phyloP scores from a whole-genome alignment of 768 basidiomycete genomes.

The Calocybe indica region DNA sequence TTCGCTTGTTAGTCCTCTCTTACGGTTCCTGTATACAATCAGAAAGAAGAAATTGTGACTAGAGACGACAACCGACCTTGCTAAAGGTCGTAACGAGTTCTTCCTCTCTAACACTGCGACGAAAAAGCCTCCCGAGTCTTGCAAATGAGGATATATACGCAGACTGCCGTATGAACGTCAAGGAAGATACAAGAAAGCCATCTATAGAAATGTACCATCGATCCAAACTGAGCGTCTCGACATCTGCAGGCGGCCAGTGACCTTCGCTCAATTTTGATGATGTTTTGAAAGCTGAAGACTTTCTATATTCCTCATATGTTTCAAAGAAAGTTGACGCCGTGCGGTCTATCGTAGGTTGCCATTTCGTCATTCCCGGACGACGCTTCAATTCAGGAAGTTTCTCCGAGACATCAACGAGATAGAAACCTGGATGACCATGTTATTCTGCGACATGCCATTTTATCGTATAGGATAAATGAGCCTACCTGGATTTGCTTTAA shows the following conservation, averaged over 20 bases:
- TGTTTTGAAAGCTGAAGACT: slow-evolving; percentile 39
- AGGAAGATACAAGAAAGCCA: background rate
- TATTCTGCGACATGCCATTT: background rate
- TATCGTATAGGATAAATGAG: background rate
- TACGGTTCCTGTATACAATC: background rate
- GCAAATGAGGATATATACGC: slow-evolving; percentile 90
- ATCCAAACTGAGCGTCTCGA: slow-evolving; percentile 51
- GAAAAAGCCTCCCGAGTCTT: slow-evolving; percentile 97
- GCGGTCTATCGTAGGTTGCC: slow-evolving; percentile 70
- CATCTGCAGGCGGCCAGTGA: slow-evolving; percentile 78
- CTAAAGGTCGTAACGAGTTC: background rate
- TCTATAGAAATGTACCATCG: slow-evolving; percentile 53
- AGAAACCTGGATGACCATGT: slow-evolving; percentile 45
- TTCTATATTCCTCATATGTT: slow-evolving; percentile 56
- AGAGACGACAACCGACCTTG: background rate
- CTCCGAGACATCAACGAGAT: slow-evolving; percentile 74
- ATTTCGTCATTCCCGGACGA: slow-evolving; percentile 67
- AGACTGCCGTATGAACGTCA: slow-evolving; percentile 39
- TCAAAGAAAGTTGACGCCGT: slow-evolving; percentile 43
- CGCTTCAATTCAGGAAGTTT: slow-evolving; percentile 67
- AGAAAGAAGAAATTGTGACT: background rate
- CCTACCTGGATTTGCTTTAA: slow-evolving; percentile 65
- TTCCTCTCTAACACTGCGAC: slow-evolving; percentile 80
- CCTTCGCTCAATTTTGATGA: slow-evolving; percentile 63
- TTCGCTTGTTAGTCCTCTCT: slow-evolving; percentile 48